Base-by-base conservation (phyloP, 768 basidiomycete species). In the Atractiella rhizophila region DNA sequence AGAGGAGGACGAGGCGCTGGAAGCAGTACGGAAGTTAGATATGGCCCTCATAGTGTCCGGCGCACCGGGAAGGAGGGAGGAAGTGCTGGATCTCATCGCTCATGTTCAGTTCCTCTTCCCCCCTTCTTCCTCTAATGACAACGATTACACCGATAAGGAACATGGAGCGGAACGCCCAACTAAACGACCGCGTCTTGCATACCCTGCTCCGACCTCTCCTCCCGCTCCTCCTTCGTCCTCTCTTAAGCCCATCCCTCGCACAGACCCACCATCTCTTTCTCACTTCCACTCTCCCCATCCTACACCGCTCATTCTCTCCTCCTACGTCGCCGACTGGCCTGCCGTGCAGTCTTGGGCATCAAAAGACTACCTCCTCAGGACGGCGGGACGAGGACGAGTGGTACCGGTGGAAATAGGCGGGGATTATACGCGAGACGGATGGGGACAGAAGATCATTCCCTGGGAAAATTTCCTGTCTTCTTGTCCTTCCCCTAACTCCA, bases 341-440 rank as follows among this genome's bases (percentile, higher is more conserved):
- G 88, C 88, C 1, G 48, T 80, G 46, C 63, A 68, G 40, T 66
- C 70, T 4, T 96, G 88, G 88, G 48, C 57, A 10, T 74, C 70
- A 15, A 59, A 64, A 5, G 56, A 62, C 2, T 94, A 98, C 55
- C 66, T 98, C 1, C 64, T 65, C 12, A 61, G 63, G 4, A 61
- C 72, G 1, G 69, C 76, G 2, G 91, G 91, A 12, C 69, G 68
- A 31, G 85, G 77, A 2, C 67, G 91, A 18, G 60, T 80, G 4
- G 76, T 96, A 1, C 91, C 88, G 5, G 73, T 96, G 6, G 88
- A 96, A 59, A 60, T 91, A 15, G 88, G 88, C 12, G 57, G 59
- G 26, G 76, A 85, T 54, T 96, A 96, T 58, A 71, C 79, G 23
- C 60, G 64, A 10, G 68, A 69, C 18, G 68, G 69, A 34, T 98